A percentile compares a stretch with the other conserved stretches of the same genome.
These are phyloP conservation scores for Globisporangium iwayamae DNA, from an alignment of 352 stramenopile genomes.

Conservation along the genomic window DNA sequence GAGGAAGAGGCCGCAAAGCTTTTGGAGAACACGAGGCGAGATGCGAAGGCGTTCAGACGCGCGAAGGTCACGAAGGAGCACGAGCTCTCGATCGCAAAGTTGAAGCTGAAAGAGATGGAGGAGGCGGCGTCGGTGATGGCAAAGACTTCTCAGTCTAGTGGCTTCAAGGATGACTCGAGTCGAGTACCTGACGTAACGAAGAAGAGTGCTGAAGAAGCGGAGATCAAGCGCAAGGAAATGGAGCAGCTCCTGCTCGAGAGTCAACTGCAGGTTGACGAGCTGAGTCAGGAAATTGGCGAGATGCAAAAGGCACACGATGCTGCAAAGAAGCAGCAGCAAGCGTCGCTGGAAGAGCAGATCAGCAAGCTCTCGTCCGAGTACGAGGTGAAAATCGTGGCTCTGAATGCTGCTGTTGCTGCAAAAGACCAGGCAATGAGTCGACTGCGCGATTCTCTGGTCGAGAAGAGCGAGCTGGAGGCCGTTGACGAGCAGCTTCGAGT, in stretches of 20 bases:
- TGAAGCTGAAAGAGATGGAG: slow-evolving; percentile 66
- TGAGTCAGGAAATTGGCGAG: slow-evolving; percentile 49
- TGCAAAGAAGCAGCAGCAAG: slow-evolving; percentile 33
- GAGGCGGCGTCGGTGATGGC: slow-evolving; percentile 23
- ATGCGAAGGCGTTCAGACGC: slow-evolving; percentile 42
- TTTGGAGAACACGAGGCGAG: slow-evolving; percentile 42
- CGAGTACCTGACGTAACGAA: slow-evolving; percentile 17
- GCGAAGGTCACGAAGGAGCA: slow-evolving; percentile 64
- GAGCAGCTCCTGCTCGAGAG: slow-evolving; percentile 50
- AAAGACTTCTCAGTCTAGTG: neutral
- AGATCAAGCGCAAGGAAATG: slow-evolving; percentile 39
- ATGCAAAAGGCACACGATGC: slow-evolving; percentile 36
- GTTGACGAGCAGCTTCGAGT: slow-evolving; percentile 38
- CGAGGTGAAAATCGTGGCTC: slow-evolving; percentile 35
- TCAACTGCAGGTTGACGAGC: slow-evolving; percentile 47
- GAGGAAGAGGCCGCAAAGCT: slow-evolving; percentile 47
- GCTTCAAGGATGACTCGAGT: slow-evolving; percentile 23
- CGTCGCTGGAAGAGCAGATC: slow-evolving; percentile 36
- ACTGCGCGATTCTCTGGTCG: slow-evolving; percentile 39
- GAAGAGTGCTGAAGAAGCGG: slow-evolving; percentile 10
- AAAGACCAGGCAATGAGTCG: slow-evolving; percentile 47
- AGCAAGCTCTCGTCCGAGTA: slow-evolving; percentile 48
- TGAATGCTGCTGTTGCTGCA: slow-evolving; percentile 37
- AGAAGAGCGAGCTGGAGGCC: slow-evolving; percentile 43
- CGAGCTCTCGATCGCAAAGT: slow-evolving; percentile 50